phyloP scores from a whole-genome alignment of 2,329 filamentous ascomycete species.

The Colletotrichum tabaci region DNA sequence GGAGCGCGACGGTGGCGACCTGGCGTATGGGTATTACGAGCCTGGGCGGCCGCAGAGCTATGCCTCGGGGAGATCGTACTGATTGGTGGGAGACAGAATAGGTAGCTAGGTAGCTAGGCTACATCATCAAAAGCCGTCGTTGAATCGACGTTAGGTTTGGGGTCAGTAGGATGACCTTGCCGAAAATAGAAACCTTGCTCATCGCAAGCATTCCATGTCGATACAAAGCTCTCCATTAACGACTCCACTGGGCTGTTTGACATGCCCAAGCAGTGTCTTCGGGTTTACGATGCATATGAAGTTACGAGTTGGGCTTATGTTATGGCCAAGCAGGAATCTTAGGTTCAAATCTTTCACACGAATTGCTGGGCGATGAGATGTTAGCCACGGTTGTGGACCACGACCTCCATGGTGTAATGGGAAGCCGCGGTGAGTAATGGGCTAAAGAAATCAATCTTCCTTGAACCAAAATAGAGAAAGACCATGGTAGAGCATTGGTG shows the following conservation, averaged over 20 bases:
- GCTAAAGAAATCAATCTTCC: slow-evolving; percentile 73
- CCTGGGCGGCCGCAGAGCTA: slow-evolving; percentile 28
- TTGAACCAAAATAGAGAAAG: slow-evolving; percentile 88
- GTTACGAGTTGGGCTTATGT: neutral
- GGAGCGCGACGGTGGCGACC: slow-evolving; percentile 12
- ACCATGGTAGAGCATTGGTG: slow-evolving; percentile 76
- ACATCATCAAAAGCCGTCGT: neutral
- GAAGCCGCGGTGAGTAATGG: slow-evolving; percentile 80
- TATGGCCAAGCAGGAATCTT: neutral
- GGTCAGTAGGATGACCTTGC: neutral
- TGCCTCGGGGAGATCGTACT: slow-evolving; percentile 35
- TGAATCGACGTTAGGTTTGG: neutral
- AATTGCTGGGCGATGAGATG: slow-evolving; percentile 55
- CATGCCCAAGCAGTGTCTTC: neutral
- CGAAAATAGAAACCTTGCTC: neutral
- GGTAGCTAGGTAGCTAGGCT: neutral
- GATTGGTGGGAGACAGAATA: neutral
- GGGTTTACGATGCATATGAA: neutral
- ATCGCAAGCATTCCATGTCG: slow-evolving; percentile 21
- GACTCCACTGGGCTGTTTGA: too few species aligned
- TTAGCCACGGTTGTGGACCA: slow-evolving; percentile 80
- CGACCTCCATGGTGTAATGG: slow-evolving; percentile 69
- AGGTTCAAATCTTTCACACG: neutral
- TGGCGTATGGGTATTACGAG: slow-evolving; percentile 27
- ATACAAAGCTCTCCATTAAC: neutral